A percentile compares a stretch with the other conserved stretches of the same genome.
These are phyloP conservation scores for Suillus spraguei DNA, from an alignment of 768 basidiomycete species.

Conservation along the genomic window DNA sequence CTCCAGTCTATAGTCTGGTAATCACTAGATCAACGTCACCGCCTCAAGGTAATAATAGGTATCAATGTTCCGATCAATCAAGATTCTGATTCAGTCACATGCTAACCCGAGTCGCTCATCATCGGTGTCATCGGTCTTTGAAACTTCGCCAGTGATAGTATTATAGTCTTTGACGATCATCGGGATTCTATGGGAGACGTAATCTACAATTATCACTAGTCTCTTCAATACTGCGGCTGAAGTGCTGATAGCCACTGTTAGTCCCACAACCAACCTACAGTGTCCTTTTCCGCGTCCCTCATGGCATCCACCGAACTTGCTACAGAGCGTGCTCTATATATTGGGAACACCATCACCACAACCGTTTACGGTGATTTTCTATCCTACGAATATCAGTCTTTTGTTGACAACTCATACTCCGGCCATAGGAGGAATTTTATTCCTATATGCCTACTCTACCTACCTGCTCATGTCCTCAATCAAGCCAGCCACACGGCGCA, in stretches of 20 bases:
- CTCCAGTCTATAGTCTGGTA: too few species aligned
- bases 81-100: too few species aligned
- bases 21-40: too few species aligned
- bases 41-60: too few species aligned
- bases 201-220: not conserved
- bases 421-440: not conserved
- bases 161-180: too few species aligned
- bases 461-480: not conserved
- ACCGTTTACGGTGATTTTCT: not conserved
- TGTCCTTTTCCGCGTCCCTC: not conserved
- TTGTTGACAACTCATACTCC: not conserved
- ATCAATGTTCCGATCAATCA: too few species aligned
- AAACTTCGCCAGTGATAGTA: too few species aligned
- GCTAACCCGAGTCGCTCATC: too few species aligned
- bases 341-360: not conserved
- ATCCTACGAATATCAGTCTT: not conserved
- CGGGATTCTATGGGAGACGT: too few species aligned
- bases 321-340: not conserved
- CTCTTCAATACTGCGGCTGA: too few species aligned
- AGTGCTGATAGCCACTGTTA: not conserved
- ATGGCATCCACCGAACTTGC: not conserved
- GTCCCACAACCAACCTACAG: not conserved
- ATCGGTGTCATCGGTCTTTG: too few species aligned
- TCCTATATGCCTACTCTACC: not conserved
- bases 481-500: not conserved